Conservation (phyloP, 2,329 filamentous ascomycete species). For the Stagonosporopsis chrysanthemi region DNA sequence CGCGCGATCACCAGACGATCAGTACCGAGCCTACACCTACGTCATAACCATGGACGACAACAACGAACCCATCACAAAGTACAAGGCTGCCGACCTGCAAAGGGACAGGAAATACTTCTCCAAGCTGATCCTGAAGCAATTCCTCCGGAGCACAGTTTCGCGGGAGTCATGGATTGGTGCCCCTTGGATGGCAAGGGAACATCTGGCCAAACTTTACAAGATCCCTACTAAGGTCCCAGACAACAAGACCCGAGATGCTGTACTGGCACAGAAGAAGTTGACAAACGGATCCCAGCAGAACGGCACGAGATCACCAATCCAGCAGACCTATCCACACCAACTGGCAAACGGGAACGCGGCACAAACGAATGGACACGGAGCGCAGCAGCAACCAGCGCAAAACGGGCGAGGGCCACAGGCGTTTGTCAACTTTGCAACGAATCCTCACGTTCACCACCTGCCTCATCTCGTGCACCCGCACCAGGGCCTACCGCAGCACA, state of each 20-base stretch:
- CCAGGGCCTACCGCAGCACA: slow-evolving; percentile 10
- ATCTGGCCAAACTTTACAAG: slow-evolving; percentile 82
- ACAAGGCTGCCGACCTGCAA: slow-evolving; percentile 67
- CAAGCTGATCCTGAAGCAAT: slow-evolving; percentile 90
- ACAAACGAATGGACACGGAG: slow-evolving; percentile 31
- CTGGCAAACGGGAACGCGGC: slow-evolving; percentile 28
- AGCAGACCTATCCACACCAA: slow-evolving; percentile 29
- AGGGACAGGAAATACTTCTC: slow-evolving; percentile 93
- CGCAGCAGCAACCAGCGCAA: slow-evolving; percentile 19
- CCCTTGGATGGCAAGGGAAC: slow-evolving; percentile 91
- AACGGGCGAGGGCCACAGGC: slow-evolving; percentile 46
- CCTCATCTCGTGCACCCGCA: slow-evolving; percentile 22
- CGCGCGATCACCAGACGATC: slow-evolving; percentile 38
- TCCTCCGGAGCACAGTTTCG: slow-evolving; percentile 93
- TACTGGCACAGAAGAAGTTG: slow-evolving; percentile 66
- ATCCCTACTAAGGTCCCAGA: slow-evolving; percentile 85
- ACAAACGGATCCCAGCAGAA: slow-evolving; percentile 64
- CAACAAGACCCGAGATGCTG: slow-evolving; percentile 45
- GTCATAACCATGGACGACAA: slow-evolving; percentile 43
- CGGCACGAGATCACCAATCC: slow-evolving; percentile 35
- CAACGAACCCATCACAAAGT: slow-evolving; percentile 57
- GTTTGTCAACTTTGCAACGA: slow-evolving; percentile 60
- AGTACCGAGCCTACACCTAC: slow-evolving; percentile 43
- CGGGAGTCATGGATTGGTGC: slow-evolving; percentile 95
- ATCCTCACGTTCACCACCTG: slow-evolving; percentile 56